Conservation (phyloP, 768 basidiomycete species). For the Suillus subalutaceus region DNA sequence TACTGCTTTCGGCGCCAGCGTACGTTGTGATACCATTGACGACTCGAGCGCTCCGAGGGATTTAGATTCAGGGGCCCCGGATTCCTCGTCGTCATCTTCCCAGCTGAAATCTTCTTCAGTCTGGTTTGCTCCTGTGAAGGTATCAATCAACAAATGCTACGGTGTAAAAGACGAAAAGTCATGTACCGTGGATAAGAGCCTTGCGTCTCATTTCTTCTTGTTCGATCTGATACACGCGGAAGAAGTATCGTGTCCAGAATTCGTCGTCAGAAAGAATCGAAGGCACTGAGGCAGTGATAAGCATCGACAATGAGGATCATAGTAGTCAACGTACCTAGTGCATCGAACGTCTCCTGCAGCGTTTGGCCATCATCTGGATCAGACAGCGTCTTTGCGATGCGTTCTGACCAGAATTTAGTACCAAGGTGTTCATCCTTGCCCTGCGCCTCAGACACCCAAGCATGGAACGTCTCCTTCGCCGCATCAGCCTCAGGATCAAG, state of each 20-base stretch:
- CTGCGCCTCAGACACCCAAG: constrained; percentile 62
- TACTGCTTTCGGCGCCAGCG: constrained; percentile 25
- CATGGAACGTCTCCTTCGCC: constrained; percentile 53
- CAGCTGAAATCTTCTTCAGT: constrained; percentile 90
- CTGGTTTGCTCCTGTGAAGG: constrained; percentile 53
- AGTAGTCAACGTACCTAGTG: constrained; percentile 53
- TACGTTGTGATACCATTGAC: constrained; percentile 27
- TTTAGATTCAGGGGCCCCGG: constrained; percentile 21
- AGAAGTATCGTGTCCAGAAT: constrained; percentile 93
- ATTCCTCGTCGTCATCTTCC: constrained; percentile 91
- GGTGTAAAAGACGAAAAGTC: neutral
- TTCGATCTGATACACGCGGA: constrained; percentile 81
- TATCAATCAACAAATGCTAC: constrained; percentile 11
- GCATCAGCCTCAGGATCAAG: constrained; percentile 75
- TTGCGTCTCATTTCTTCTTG: constrained; percentile 80
- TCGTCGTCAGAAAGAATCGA: constrained; percentile 58
- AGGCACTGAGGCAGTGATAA: constrained; percentile 57
- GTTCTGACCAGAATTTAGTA: constrained; percentile 54
- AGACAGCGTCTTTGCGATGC: constrained; percentile 49
- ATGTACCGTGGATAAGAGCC: constrained; percentile 70
- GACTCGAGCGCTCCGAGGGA: constrained; percentile 13
- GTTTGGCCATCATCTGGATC: constrained; percentile 55
- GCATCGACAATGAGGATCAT: neutral
- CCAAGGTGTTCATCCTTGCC: constrained; percentile 56
- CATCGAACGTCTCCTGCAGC: constrained; percentile 54